Conservation (phyloP, 257 asterid genomes). For the Echium plantagineum region DNA sequence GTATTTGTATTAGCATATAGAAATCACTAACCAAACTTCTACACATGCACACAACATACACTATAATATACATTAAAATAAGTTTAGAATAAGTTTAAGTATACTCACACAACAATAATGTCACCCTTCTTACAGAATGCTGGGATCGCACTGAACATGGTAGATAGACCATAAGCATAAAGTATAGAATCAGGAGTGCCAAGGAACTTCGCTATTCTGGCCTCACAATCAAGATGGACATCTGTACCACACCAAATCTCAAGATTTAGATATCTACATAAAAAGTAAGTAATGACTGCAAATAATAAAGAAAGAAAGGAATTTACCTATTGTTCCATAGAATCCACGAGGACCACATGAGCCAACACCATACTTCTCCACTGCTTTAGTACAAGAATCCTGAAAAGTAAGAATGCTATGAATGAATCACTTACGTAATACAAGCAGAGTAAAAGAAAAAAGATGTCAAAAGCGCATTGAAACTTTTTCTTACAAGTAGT, state of each 20-base stretch:
- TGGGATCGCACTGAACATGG: conserved; percentile 96
- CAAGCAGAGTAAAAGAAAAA: conserved; percentile 6
- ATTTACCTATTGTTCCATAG: conserved; percentile 91
- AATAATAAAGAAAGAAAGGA: conserved; percentile 2
- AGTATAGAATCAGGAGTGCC: conserved; percentile 93
- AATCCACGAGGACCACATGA: conserved; percentile 99
- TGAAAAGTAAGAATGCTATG: conserved; percentile 23
- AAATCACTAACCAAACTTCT: too few species aligned
- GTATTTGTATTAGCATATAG: too few species aligned
- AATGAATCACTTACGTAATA: conserved; percentile 10
- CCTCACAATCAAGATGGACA: conserved; percentile 98
- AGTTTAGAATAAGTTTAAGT: conserved; percentile 2
- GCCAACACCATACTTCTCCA: conserved; percentile 98
- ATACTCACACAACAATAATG: conserved; percentile 72
- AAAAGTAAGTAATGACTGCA: conserved; percentile 2
- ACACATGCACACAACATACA: too few species aligned
- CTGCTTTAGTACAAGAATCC: conserved; percentile 86
- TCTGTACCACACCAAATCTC: conserved; percentile 33
- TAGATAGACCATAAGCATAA: conserved; percentile 88
- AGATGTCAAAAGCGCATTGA: conserved; percentile 10
- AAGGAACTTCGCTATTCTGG: conserved; percentile 79
- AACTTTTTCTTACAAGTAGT: conserved; percentile 47
- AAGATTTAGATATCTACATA: conserved; percentile 6
- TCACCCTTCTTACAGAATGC: conserved; percentile 98
- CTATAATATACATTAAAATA: too few species aligned